Base-by-base conservation (phyloP, 2,329 filamentous ascomycete genomes). In the Lecanicillium sp. region DNA sequence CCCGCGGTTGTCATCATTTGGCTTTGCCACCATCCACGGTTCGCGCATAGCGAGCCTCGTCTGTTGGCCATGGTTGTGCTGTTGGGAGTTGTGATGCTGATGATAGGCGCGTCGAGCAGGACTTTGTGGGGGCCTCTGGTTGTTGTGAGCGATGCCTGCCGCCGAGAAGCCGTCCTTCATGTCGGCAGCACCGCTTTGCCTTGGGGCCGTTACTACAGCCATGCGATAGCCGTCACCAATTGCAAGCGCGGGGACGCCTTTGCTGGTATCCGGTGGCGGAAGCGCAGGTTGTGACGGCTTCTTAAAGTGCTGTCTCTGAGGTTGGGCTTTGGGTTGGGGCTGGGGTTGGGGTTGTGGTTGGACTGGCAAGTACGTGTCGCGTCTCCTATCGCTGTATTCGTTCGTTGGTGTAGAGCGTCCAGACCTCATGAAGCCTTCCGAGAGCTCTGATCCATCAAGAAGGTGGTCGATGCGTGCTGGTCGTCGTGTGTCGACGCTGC, bases 381-480 rank as follows among this genome's bases (percentile, higher is more conserved):
- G n/a, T 52, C 45, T 11, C 55, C 17, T 58, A 5, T 54, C 57
- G 15, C 52, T 59, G 23, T 15, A 23, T 40, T 66, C 64, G 24
- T 63, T 65, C 14, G 57, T 58, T 12, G 66, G 66, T 12, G 66
- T 67, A 10, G 66, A 66, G 4, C 66, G 52, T 6, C 65, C 62
- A 23, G 66, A 69, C 17, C 63, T 60, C 64, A 69, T 66, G 33
- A 69, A 69, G 38, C 60, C 60, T 9, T 69, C 66, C 11, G 63
- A 65, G 5, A 69, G 60, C 49, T 68, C 64, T 4, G 66, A 69
- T 5, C 66, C 66, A 23, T 58, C 61, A 33, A 69, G 68, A n/a
- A 68, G 49, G 17, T 30, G 27, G 2, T 48, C 24, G 12, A 44
- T 9, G 7, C 15, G 47, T 5, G 19, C 35, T 11, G 47, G 9